Percentiles rank a stretch among this genome's conserved stretches.
These are phyloP conservation scores for Aristolochia contorta DNA, from an alignment of 164 flowering plant genomes.

Conservation along the genomic window DNA sequence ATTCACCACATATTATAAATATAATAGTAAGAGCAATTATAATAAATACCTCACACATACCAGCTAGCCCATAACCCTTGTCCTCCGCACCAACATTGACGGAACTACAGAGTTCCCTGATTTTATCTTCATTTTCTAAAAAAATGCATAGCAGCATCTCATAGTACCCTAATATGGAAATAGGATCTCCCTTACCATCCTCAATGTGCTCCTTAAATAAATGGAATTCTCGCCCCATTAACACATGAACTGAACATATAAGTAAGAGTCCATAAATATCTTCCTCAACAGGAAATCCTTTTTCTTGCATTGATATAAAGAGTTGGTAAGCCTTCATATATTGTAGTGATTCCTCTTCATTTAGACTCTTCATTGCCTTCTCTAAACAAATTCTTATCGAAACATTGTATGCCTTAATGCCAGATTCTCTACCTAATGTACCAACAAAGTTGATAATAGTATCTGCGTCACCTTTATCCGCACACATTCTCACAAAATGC, in stretches of 20 bases:
- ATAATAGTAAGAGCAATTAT: too few relatives aligned
- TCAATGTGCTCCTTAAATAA: conserved; percentile 33
- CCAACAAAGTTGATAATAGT: conserved; percentile 41
- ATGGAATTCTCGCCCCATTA: conserved; percentile 55
- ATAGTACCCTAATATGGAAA: conserved; percentile 66
- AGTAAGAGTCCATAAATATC: conserved; percentile 60
- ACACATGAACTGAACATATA: conserved; percentile 50
- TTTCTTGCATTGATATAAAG: conserved; percentile 47
- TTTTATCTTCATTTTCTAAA: conserved; percentile 40
- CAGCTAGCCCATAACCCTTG: conserved; percentile 27
- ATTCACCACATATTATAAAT: too few relatives aligned
- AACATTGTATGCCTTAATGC: conserved; percentile 56
- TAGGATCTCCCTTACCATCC: conserved; percentile 27
- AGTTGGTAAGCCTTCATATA: conserved; percentile 42
- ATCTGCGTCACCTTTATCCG: conserved; percentile 42
- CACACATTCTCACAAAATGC: conserved; percentile 36
- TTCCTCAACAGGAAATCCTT: conserved; percentile 58
- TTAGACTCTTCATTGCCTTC: conserved; percentile 37
- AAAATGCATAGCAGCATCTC: conserved; percentile 69
- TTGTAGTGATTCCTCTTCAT: conserved; percentile 36
- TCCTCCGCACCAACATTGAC: conserved; percentile 23
- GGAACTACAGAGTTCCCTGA: conserved; percentile 44
- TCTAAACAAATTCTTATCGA: conserved; percentile 42
- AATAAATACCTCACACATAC: conserved; percentile 30
- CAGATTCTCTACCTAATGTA: conserved; percentile 55